Evolutionary conservation across 1,139 yeast species (phyloP).

Genomic region (Debaryomyces udenii): DNA sequence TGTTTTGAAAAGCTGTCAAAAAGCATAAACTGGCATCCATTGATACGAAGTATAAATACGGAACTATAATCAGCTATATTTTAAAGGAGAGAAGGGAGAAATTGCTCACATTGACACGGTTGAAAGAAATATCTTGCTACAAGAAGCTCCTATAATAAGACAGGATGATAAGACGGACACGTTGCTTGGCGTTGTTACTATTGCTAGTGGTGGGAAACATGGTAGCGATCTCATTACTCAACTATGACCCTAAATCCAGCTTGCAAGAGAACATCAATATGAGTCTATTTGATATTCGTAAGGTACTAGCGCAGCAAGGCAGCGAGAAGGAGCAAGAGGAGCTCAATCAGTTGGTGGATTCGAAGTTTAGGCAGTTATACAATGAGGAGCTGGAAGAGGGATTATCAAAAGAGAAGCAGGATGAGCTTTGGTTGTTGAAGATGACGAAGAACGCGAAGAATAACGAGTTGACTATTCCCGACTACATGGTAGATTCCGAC

Average conservation of each 20-base stretch:
- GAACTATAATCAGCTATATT: no score
- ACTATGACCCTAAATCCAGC: conserved; percentile 8
- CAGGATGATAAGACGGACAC: conserved; percentile 21
- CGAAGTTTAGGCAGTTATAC: conserved; percentile 6
- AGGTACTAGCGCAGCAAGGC: conserved; percentile 3
- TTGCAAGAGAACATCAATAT: conserved; percentile 1
- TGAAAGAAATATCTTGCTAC: no score
- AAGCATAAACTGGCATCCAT: background rate
- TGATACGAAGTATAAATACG: no score
- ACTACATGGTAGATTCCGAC: conserved; percentile 15
- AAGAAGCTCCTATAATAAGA: no score
- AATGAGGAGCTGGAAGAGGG: conserved; percentile 1
- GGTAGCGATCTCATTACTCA: conserved; percentile 18
- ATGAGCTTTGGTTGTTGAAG: conserved; percentile 13
- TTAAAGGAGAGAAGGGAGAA: no score
- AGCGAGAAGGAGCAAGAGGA: conserved; percentile 5
- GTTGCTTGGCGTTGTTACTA: conserved; percentile 21
- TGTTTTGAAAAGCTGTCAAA: background rate
- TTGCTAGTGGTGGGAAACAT: conserved; percentile 22
- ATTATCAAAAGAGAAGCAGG: conserved; percentile 6
- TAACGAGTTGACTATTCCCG: conserved; percentile 15
- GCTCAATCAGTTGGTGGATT: conserved; percentile 6
- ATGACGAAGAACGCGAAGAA: conserved; percentile 10
- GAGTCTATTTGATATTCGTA: conserved; percentile 7
- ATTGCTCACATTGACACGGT: no score